Conservation (phyloP, 805 yeast genomes). For the Candida coquimbonensis region DNA sequence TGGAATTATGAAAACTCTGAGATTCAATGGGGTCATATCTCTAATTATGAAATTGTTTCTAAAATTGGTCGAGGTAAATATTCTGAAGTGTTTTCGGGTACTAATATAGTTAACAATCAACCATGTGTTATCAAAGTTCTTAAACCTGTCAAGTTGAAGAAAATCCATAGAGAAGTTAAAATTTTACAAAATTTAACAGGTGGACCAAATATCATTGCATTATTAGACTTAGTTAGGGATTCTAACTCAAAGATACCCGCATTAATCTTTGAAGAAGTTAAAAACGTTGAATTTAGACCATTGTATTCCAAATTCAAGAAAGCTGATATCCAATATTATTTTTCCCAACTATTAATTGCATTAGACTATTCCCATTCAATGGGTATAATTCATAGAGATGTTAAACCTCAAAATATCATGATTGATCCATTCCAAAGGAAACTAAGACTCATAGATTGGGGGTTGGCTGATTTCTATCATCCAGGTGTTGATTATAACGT, state of each 20-base stretch:
- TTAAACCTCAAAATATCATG: slow-evolving; percentile 94
- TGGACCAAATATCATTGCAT: slow-evolving; percentile 73
- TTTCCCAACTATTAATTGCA: slow-evolving; percentile 74
- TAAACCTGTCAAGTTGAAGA: slow-evolving; percentile 89
- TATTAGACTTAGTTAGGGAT: slow-evolving; percentile 78
- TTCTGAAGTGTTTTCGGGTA: slow-evolving; percentile 90
- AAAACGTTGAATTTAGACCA: slow-evolving; percentile 75
- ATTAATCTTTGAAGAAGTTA: slow-evolving; percentile 74
- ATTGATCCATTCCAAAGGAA: slow-evolving; percentile 71
- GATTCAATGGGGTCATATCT: slow-evolving; percentile 55
- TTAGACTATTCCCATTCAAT: slow-evolving; percentile 85
- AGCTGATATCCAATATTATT: slow-evolving; percentile 73
- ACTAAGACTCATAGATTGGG: slow-evolving; percentile 89
- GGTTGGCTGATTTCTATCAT: slow-evolving; percentile 90
- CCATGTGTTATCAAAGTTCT: slow-evolving; percentile 81
- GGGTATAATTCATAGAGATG: slow-evolving; percentile 96
- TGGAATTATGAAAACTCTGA: slow-evolving; percentile 79
- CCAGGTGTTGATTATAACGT: slow-evolving; percentile 86
- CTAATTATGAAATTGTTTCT: slow-evolving; percentile 65
- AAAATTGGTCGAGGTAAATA: slow-evolving; percentile 92
- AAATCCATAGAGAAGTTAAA: slow-evolving; percentile 83
- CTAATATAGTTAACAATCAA: slow-evolving; percentile 54
- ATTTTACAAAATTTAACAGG: slow-evolving; percentile 79
- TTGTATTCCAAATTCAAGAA: slow-evolving; percentile 75
- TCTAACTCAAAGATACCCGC: slow-evolving; percentile 79